phyloP scores from a whole-genome alignment of 2,329 filamentous ascomycete species.

The Stagonosporopsis rhizophila region DNA sequence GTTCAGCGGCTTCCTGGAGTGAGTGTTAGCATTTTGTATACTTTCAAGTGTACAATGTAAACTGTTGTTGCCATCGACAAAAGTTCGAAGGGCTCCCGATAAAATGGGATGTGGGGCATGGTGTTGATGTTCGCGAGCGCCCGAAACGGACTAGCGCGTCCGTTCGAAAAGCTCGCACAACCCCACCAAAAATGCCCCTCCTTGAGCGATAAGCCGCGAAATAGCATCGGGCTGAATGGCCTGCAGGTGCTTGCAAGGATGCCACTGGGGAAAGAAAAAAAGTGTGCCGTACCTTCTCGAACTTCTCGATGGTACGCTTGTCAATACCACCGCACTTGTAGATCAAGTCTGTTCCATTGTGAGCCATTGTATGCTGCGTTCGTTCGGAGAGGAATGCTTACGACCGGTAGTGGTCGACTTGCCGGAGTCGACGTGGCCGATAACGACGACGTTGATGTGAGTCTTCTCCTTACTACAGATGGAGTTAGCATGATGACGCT shows the following conservation, averaged over 20 bases:
- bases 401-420: slow-evolving; percentile 92
- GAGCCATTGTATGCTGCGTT: slow-evolving; percentile 36
- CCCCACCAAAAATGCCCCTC: slow-evolving; percentile 52
- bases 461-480: slow-evolving; percentile 84
- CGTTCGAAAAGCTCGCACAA: slow-evolving; percentile 48
- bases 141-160: slow-evolving; percentile 44
- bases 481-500: slow-evolving; percentile 37
- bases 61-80: not conserved
- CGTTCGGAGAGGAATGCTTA: slow-evolving; percentile 60
- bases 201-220: slow-evolving; percentile 36
- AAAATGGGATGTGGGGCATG: slow-evolving; percentile 40
- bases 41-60: slow-evolving; percentile 1
- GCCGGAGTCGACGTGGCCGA: slow-evolving; percentile 99
- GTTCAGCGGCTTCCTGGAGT: slow-evolving; percentile 90
- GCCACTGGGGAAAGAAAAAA: slow-evolving; percentile 25
- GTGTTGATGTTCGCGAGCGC: slow-evolving; percentile 41
- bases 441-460: slow-evolving; percentile 96
- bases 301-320: slow-evolving; percentile 99
- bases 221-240: slow-evolving; percentile 35
- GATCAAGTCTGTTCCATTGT: slow-evolving; percentile 78
- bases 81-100: slow-evolving; percentile 12
- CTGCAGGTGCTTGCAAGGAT: slow-evolving; percentile 19
- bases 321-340: slow-evolving; percentile 99
- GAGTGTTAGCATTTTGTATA: slow-evolving; percentile 47
- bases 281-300: slow-evolving; percentile 87